Base-by-base conservation (phyloP, 441 rosid genomes). In the Erodium trifolium region DNA sequence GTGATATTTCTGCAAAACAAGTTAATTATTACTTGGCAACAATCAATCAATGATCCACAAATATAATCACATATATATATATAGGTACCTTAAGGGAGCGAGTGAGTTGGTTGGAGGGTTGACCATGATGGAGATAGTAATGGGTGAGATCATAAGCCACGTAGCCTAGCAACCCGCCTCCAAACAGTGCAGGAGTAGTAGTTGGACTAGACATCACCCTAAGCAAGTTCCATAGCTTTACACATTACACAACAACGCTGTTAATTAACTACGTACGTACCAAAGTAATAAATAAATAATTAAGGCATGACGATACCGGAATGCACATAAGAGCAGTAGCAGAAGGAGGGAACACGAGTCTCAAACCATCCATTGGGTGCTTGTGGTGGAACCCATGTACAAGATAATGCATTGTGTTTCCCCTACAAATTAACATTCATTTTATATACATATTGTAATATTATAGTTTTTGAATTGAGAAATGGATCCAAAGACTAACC, bases 371-470 rank as follows among this genome's bases (percentile, higher is more conserved):
- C 92, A 90, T 93, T 18, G 99, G 99, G 78, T 94, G 99, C 84
- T 94, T 94, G 70, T 92, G 99, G 75, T 94, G 99, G 81, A 96
- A 91, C 66, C 99, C 99, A 76, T 94, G 99, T 74, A 94, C 77
- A 82, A 92, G 98, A 82, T 94, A 94, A 77, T 94, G 99, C 2
- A 80, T 14, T 0, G 99, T 94, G 79, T 92, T 94, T 74, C 90
- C 89, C 99, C 47, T 97, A 73, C 45, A 67, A 67, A 47, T 9
- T 12, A 47, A 47, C 53, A 47, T 12, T 39, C 4, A 37, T 9
- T 23, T n/a, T n/a, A n/a, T n/a, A n/a, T n/a, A n/a, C n/a, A n/a
- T n/a, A n/a, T n/a, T n/a, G n/a, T n/a, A n/a, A n/a, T n/a, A n/a
- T n/a, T n/a, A n/a, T n/a, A n/a, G n/a, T n/a, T n/a, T n/a, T 23